These are phyloP conservation scores for Lichina pygmaea DNA, from an alignment of 495 filamentous ascomycete genomes.

Conservation along the genomic window DNA sequence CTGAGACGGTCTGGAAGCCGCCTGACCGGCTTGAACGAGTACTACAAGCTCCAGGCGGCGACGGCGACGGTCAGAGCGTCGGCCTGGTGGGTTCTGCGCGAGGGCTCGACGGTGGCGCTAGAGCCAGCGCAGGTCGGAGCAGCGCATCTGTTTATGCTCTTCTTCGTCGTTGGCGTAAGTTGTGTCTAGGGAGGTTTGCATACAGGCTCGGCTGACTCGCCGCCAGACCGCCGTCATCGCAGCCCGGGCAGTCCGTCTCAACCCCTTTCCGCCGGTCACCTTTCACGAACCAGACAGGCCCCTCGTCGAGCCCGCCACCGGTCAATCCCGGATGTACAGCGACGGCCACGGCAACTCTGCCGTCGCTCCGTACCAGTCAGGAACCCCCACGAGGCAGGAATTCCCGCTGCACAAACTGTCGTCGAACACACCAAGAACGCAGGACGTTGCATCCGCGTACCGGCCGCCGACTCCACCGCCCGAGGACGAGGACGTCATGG, in stretches of 20 bases:
- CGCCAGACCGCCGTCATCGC: slow-evolving; percentile 5
- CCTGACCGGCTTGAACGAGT: slow-evolving; percentile 34
- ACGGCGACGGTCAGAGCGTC: slow-evolving; percentile 27
- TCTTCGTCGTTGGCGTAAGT: slow-evolving; percentile 9
- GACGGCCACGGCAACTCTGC: not conserved
- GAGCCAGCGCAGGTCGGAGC: slow-evolving; percentile 18
- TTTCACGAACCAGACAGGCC: not conserved
- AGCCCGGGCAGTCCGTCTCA: slow-evolving; percentile 4
- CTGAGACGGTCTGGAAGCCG: slow-evolving; percentile 33
- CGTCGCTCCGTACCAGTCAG: not conserved
- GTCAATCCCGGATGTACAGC: not conserved
- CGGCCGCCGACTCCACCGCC: slow-evolving; percentile 1
- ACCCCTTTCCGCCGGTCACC: not conserved
- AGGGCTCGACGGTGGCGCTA: not conserved
- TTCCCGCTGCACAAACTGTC: not conserved
- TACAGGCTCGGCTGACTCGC: not conserved
- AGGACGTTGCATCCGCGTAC: slow-evolving; percentile 4
- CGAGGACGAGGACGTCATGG: slow-evolving; percentile 26
- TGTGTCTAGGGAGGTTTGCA: not conserved
- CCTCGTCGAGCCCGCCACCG: not conserved
- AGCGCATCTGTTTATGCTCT: slow-evolving; percentile 27
- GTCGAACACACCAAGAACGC: slow-evolving; percentile 5
- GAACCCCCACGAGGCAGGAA: not conserved
- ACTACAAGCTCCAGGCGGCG: slow-evolving; percentile 41
- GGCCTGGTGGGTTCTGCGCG: slow-evolving; percentile 19